phyloP scores from a whole-genome alignment of 2,329 filamentous ascomycete genomes.

The Uncinocarpus reesii region DNA sequence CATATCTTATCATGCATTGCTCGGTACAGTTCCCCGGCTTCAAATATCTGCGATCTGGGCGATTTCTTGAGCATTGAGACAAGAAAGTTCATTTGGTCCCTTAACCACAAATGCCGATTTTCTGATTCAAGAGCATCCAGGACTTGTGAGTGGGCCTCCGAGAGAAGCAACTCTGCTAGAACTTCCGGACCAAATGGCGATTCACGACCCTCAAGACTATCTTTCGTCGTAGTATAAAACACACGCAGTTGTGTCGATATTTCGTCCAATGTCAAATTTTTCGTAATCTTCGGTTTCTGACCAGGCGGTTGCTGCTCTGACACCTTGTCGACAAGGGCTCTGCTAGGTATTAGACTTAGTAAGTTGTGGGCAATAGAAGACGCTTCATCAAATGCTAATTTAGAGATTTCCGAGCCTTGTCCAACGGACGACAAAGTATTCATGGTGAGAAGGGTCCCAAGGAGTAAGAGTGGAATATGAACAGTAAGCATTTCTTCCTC shows the following conservation, averaged over 20 bases:
- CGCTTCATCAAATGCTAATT: slow-evolving; percentile 25
- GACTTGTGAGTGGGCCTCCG: slow-evolving; percentile 43
- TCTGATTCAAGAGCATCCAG: slow-evolving; percentile 25
- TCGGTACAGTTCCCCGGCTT: slow-evolving; percentile 28
- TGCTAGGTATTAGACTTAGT: slow-evolving; percentile 54
- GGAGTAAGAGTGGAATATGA: slow-evolving; percentile 66
- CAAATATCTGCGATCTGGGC: slow-evolving; percentile 29
- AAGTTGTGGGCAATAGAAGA: slow-evolving; percentile 45
- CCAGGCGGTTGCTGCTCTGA: background rate
- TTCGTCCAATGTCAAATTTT: slow-evolving; percentile 26
- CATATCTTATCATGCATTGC: slow-evolving; percentile 25
- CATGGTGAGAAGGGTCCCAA: slow-evolving; percentile 50
- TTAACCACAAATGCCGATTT: slow-evolving; percentile 37
- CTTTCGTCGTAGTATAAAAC: slow-evolving; percentile 62
- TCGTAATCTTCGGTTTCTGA: background rate
- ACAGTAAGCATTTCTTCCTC: slow-evolving; percentile 92
- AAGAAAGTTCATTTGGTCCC: slow-evolving; percentile 50
- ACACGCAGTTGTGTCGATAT: slow-evolving; percentile 51
- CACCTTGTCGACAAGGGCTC: slow-evolving; percentile 42
- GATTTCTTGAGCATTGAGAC: slow-evolving; percentile 39
- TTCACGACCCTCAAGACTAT: slow-evolving; percentile 52
- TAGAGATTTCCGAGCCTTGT: slow-evolving; percentile 9
- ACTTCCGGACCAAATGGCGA: slow-evolving; percentile 50
- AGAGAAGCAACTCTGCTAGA: slow-evolving; percentile 53
- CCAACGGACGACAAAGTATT: slow-evolving; percentile 25